Evolutionary conservation across 2,329 filamentous ascomycete genomes (phyloP).

Genomic region (Pestalotiopsis fici): DNA sequence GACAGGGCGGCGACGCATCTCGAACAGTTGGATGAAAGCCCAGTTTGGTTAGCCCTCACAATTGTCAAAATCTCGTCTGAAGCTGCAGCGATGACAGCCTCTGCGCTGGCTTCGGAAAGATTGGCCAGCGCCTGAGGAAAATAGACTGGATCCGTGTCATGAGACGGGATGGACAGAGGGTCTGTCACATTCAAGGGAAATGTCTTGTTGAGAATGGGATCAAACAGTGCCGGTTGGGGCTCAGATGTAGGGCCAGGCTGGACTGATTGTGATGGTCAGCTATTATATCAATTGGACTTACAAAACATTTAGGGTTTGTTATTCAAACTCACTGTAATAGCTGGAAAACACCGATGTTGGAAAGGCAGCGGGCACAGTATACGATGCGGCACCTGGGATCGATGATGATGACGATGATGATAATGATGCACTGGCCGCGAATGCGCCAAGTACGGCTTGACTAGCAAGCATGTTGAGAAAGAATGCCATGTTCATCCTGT

Average conservation of each 20-base stretch:
- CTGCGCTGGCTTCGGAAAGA: conserved; percentile 37
- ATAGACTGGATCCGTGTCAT: conserved; percentile 49
- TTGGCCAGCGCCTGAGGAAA: conserved; percentile 49
- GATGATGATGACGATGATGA: neutral
- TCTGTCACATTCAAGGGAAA: conserved; percentile 56
- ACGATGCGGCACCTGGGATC: conserved; percentile 35
- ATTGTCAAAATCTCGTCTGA: conserved; percentile 46
- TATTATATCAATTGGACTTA: neutral
- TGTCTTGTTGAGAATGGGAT: conserved; percentile 55
- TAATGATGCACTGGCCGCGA: neutral
- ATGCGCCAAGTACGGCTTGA: neutral
- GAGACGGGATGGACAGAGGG: conserved; percentile 49
- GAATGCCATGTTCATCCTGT: neutral
- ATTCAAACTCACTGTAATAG: conserved; percentile 41
- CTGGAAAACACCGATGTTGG: conserved; percentile 51
- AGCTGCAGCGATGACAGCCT: conserved; percentile 42
- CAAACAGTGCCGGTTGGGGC: conserved; percentile 43
- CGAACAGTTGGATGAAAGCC: conserved; percentile 44
- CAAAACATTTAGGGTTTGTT: neutral
- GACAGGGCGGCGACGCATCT: conserved; percentile 53
- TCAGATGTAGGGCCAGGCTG: conserved; percentile 30
- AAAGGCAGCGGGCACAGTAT: conserved; percentile 45
- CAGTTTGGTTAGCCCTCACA: conserved; percentile 34
- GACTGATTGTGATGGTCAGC: conserved; percentile 15
- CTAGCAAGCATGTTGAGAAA: neutral